Percentiles rank a stretch among this genome's conserved stretches.
These are phyloP conservation scores for Volutella citrinella DNA, from an alignment of 2,329 filamentous ascomycete genomes.

Conservation along the genomic window DNA sequence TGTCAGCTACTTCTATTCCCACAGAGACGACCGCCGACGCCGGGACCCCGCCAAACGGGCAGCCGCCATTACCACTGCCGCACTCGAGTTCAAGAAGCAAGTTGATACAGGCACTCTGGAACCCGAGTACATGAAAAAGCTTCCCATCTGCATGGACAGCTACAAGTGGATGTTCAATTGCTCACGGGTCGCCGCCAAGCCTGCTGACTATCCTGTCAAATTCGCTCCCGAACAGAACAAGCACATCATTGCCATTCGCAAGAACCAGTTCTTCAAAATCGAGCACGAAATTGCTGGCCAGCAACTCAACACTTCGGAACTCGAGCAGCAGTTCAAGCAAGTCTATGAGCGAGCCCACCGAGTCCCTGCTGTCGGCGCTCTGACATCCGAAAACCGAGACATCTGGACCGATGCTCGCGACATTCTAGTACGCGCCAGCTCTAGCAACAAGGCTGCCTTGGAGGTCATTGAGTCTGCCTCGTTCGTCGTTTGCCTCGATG, in stretches of 20 bases:
- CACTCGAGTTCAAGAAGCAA: conserved; percentile 90
- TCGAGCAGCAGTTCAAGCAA: conserved; percentile 83
- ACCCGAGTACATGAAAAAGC: conserved; percentile 98
- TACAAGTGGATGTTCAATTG: conserved; percentile 99
- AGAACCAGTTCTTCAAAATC: conserved; percentile 98
- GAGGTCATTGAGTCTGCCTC: conserved; percentile 83
- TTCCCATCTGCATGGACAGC: conserved; percentile 96
- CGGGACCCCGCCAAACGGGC: conserved; percentile 89
- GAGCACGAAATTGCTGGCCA: conserved; percentile 75
- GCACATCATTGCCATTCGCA: conserved; percentile 85
- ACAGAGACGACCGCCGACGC: conserved; percentile 86
- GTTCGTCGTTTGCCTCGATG: conserved; percentile 91
- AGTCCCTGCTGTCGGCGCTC: conserved; percentile 71
- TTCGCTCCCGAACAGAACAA: conserved; percentile 72
- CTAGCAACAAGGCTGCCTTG: conserved; percentile 74
- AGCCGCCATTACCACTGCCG: conserved; percentile 81
- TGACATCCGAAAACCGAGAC: conserved; percentile 93
- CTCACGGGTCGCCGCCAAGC: conserved; percentile 78
- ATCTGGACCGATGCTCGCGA: conserved; percentile 84
- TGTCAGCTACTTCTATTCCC: conserved; percentile 99
- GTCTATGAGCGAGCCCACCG: conserved; percentile 76
- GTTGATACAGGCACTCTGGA: conserved; percentile 81
- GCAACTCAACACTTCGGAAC: conserved; percentile 83
- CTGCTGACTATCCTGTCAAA: conserved; percentile 80
- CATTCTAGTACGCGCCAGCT: conserved; percentile 70